Conservation (phyloP, 2,329 filamentous ascomycete genomes). For the Pseudogymnoascus sp. region DNA sequence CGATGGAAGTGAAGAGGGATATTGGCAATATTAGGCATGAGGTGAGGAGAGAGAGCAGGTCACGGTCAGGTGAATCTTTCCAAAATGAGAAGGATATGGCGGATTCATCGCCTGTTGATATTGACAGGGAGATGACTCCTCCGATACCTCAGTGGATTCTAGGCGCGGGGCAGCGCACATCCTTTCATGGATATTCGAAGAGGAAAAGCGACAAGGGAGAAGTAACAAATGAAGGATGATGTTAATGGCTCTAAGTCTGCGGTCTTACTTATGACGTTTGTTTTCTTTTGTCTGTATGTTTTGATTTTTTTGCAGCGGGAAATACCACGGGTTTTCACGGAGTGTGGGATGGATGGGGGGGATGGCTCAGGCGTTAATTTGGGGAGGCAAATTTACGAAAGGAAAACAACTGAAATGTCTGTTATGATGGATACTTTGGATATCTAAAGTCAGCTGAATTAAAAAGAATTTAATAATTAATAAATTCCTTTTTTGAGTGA, state of each 20-base stretch:
- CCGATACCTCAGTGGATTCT: conserved; percentile 57
- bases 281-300: background rate
- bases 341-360: background rate
- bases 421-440: background rate
- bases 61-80: background rate
- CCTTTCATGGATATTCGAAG: conserved; percentile 40
- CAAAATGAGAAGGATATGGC: background rate
- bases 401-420: background rate
- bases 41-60: conserved; percentile 15
- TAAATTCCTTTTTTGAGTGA: background rate
- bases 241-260: background rate
- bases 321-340: conserved; percentile 6
- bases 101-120: background rate
- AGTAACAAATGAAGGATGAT: background rate
- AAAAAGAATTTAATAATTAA: background rate
- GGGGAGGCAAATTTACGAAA: background rate
- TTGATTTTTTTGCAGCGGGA: background rate
- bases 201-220: conserved; percentile 26
- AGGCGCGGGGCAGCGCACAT: conserved; percentile 44
- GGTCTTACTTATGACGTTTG: background rate
- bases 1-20: conserved; percentile 24
- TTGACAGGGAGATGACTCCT: conserved; percentile 48
- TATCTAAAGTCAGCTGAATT: conserved; percentile 2
- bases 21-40: conserved; percentile 16
- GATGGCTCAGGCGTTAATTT: background rate